Base-by-base conservation (phyloP, 1,284 basidiomycete genomes). In the Volvariella surrecta region DNA sequence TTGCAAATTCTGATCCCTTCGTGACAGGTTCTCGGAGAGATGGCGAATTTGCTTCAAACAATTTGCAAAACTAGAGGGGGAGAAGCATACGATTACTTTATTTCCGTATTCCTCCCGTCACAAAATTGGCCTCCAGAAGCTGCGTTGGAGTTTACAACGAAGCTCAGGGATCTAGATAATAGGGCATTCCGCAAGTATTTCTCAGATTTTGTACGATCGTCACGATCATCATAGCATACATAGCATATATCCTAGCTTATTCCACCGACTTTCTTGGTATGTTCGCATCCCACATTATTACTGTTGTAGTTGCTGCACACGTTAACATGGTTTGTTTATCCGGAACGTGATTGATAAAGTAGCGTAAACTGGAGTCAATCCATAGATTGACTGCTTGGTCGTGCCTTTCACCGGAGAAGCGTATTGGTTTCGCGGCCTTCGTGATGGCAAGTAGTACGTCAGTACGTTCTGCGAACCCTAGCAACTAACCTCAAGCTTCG, bases 171-270 rank as follows among this genome's bases (percentile, higher is more conserved):
- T 54, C 68, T 89, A 48, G 91, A 94, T 55, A 67, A 72, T 45
- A 93, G 90, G 62, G 70, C 70, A 37, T 96, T 97, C 68, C 78
- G 88, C 55, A 92, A 88, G 71, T 94, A 89, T 57, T 91, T 92
- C 62, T 75, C 82, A 20, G 91, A 93, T 51, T 84, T 93, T 52
- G 80, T 90, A 40, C 77, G 78, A 42, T 73, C 79, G 37, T 84
- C 81, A 38, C 77, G 80, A 46, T 62, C 64, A 40, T 74, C 76
- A 64, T 82, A 74, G 62, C 55, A 61, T 60, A 52, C 49, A 47
- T 39, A 51, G 19, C 47, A 20, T 17, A 28, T 28, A 28, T 28
- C 24, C 24, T 28, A 28, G 24, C 6, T 28, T n/a, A n/a, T n/a
- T n/a, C n/a, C n/a, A n/a, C n/a, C n/a, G n/a, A n/a, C n/a, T n/a